Percentiles rank a stretch among this genome's conserved stretches.
Evolutionary conservation across 306 rosid genomes (phyloP).

Genomic region (Cicer bijugum): DNA sequence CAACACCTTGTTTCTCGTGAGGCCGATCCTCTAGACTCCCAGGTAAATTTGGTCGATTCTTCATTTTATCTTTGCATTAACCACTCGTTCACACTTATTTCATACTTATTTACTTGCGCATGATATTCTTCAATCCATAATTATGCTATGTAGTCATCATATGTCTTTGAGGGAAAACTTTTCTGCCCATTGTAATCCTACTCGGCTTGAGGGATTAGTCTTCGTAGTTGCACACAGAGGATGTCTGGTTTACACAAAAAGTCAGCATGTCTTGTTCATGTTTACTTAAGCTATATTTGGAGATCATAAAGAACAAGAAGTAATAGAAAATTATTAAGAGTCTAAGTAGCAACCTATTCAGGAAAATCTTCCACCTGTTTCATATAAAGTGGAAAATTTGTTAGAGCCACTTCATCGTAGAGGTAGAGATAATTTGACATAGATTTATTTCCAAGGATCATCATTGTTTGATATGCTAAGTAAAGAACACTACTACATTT

Average conservation of each 20-base stretch:
- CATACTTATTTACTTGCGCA: background rate
- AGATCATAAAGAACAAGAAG: conserved; percentile 9
- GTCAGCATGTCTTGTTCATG: background rate
- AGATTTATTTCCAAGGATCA: conserved; percentile 6
- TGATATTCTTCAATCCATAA: background rate
- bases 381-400: background rate
- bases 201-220: too few species aligned
- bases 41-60: conserved; percentile 48
- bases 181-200: too few species aligned
- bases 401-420: background rate
- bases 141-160: background rate
- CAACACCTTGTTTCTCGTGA: conserved; percentile 88
- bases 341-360: too few species aligned
- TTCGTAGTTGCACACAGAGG: too few species aligned
- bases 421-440: background rate
- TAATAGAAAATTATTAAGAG: background rate
- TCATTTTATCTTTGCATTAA: background rate
- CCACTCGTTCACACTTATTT: background rate
- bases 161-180: too few species aligned
- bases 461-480: background rate
- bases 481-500: conserved; percentile 1
- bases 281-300: background rate
- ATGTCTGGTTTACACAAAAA: background rate
- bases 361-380: background rate
- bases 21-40: conserved; percentile 86